Evolutionary conservation across 495 filamentous ascomycete genomes (phyloP).

Genomic region (Hyaloscypha variabilis): DNA sequence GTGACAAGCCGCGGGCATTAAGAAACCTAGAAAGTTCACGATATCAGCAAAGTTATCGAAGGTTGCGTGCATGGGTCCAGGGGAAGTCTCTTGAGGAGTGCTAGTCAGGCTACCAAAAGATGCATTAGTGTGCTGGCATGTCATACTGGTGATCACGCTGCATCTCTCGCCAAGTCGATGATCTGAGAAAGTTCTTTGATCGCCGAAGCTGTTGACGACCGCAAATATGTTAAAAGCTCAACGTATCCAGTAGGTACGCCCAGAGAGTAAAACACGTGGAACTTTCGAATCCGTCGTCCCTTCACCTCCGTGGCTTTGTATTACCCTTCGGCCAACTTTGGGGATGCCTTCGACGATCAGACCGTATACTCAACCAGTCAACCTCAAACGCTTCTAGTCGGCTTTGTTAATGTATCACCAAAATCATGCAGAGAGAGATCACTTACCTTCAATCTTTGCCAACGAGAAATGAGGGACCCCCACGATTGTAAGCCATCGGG

Average conservation of each 20-base stretch:
- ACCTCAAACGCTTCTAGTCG: conserved; percentile 4
- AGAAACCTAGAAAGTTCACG: too few relatives aligned
- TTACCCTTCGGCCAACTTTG: neutral
- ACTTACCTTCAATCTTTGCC: neutral
- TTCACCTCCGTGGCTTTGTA: neutral
- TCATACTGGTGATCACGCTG: neutral
- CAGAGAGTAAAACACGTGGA: neutral
- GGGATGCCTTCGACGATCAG: neutral
- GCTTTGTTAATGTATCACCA: conserved; percentile 9
- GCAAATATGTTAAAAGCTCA: neutral
- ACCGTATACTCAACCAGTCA: neutral
- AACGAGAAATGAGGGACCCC: neutral
- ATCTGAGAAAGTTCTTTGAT: neutral
- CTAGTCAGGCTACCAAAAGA: too few relatives aligned
- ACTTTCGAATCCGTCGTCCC: neutral
- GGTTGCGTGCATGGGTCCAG: too few relatives aligned
- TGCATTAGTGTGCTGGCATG: too few relatives aligned
- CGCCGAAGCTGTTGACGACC: neutral
- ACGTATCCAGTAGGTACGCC: neutral
- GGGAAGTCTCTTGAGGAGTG: too few relatives aligned
- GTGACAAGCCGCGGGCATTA: too few relatives aligned
- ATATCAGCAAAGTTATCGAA: too few relatives aligned
- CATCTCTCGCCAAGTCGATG: neutral
- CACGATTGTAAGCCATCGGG: neutral
- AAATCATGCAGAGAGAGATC: neutral